phyloP scores from a whole-genome alignment of 768 basidiomycete species.

The Tylopilus rubrobrunneus region DNA sequence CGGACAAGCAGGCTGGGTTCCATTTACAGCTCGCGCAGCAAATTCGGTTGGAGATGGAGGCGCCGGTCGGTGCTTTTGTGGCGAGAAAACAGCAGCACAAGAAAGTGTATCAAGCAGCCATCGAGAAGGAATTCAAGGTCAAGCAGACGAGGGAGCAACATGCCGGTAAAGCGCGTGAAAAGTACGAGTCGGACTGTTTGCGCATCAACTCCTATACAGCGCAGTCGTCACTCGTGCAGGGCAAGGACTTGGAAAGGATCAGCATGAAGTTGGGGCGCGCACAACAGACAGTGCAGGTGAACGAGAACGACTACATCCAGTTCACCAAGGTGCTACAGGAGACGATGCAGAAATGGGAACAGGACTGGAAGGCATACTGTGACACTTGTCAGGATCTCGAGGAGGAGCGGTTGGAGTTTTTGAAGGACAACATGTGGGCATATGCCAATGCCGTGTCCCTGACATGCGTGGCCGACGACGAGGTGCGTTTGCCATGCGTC shows the following conservation, averaged over 20 bases:
- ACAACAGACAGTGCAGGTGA: slow-evolving; percentile 82
- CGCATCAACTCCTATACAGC: slow-evolving; percentile 93
- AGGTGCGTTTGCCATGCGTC: slow-evolving; percentile 51
- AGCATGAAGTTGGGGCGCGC: slow-evolving; percentile 83
- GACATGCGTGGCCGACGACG: slow-evolving; percentile 93
- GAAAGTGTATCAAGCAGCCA: slow-evolving; percentile 63
- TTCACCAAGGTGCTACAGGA: slow-evolving; percentile 77
- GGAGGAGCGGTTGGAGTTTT: slow-evolving; percentile 89
- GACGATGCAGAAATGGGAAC: slow-evolving; percentile 83
- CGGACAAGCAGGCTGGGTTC: slow-evolving; percentile 72
- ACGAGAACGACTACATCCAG: slow-evolving; percentile 90
- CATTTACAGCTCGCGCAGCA: slow-evolving; percentile 75
- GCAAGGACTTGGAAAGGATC: slow-evolving; percentile 90
- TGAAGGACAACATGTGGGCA: slow-evolving; percentile 94
- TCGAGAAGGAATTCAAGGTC: slow-evolving; percentile 89
- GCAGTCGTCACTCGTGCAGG: slow-evolving; percentile 86
- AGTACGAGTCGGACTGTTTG: slow-evolving; percentile 90
- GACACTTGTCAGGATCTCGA: slow-evolving; percentile 96
- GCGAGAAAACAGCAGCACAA: slow-evolving; percentile 67
- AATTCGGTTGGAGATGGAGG: slow-evolving; percentile 74
- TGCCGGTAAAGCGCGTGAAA: slow-evolving; percentile 85
- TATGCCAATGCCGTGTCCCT: slow-evolving; percentile 97
- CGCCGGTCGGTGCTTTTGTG: slow-evolving; percentile 54
- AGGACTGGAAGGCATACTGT: slow-evolving; percentile 91
- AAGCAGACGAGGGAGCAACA: slow-evolving; percentile 85